Evolutionary conservation across 495 filamentous ascomycete species (phyloP).

Genomic region (Penicillium atrosanguineum): DNA sequence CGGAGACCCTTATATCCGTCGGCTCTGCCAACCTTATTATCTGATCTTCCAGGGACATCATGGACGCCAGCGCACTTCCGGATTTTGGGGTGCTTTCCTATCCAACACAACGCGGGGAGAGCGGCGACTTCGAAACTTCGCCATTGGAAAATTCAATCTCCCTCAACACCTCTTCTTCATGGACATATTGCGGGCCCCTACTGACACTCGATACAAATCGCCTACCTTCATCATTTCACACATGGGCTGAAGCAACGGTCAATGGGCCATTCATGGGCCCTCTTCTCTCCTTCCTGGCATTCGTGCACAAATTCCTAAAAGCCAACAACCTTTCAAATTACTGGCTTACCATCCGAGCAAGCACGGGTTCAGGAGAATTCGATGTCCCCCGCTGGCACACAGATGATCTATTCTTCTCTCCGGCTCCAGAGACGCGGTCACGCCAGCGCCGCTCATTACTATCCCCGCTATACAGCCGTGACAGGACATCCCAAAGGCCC

Average conservation of each 20-base stretch:
- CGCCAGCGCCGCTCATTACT: background rate
- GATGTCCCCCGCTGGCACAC: conserved; percentile 27
- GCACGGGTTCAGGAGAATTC: conserved; percentile 14
- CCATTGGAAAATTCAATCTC: conserved; percentile 6
- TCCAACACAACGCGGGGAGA: background rate
- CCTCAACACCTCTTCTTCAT: conserved; percentile 20
- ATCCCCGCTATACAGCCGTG: background rate
- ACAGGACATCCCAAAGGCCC: background rate
- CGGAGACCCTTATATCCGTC: background rate
- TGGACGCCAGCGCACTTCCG: conserved; percentile 14
- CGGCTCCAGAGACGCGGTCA: background rate
- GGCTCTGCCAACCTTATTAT: background rate
- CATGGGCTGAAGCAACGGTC: conserved; percentile 20
- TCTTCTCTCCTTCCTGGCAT: conserved; percentile 20
- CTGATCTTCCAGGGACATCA: background rate
- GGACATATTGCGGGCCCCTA: conserved; percentile 27
- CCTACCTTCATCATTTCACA: conserved; percentile 24
- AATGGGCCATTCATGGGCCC: conserved; percentile 15
- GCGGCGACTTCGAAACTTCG: conserved; percentile 1
- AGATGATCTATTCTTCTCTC: conserved; percentile 26
- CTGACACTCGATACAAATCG: conserved; percentile 12
- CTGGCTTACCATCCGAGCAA: conserved; percentile 25
- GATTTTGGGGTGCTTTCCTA: conserved; percentile 14
- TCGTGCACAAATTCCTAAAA: conserved; percentile 17
- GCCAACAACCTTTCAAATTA: conserved; percentile 20